Base-by-base conservation (phyloP, 2,329 filamentous ascomycete genomes). In the Pseudogymnoascus sp. region DNA sequence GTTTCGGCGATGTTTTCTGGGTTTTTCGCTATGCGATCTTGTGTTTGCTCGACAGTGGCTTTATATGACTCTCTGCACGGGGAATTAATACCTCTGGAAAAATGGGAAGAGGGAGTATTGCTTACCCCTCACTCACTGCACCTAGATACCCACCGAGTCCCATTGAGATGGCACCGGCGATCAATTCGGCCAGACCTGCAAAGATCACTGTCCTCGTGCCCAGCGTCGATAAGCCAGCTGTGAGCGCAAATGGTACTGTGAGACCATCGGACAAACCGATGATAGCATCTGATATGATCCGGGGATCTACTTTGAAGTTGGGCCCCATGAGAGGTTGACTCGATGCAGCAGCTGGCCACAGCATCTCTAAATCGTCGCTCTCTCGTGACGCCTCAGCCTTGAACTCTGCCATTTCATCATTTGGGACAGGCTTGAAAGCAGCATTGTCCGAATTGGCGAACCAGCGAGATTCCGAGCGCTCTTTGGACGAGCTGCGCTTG, bases 201-300 rank as follows among this genome's bases (percentile, higher is more conserved):
- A 84, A 80, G 3, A 89, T 77, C 19, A 83, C 81, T 0, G 82
- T 76, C 59, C 77, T 80, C 24, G 81, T 81, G 8, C 80, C 80
- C 60, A 83, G 70, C 1, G 75, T 73, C 6, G 73, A 75, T 2
- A 87, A 72, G 4, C 84, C 85, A 2, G 85, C 84, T 0, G 84
- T 86, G 10, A 87, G 74, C 1, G 84, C 84, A 69, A 87, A 87
- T 0, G 84, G 84, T 0, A 87, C 84, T 0, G 84, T 87, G 66
- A 87, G 75, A 4, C 84, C 84, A 71, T 87, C 84, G 0, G 83
- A 82, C 41, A 87, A 77, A 19, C 84, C 84, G 69, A 87, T 84
- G 28, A 85, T 86, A 24, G 82, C 78, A 72, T 86, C 83, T 8
- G 76, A 76, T 16, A 81, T 73, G 26, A 79, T 67, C 40, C 74